Conservation (phyloP, 202 grass and related monocot species). For the Panicum hallii region DNA sequence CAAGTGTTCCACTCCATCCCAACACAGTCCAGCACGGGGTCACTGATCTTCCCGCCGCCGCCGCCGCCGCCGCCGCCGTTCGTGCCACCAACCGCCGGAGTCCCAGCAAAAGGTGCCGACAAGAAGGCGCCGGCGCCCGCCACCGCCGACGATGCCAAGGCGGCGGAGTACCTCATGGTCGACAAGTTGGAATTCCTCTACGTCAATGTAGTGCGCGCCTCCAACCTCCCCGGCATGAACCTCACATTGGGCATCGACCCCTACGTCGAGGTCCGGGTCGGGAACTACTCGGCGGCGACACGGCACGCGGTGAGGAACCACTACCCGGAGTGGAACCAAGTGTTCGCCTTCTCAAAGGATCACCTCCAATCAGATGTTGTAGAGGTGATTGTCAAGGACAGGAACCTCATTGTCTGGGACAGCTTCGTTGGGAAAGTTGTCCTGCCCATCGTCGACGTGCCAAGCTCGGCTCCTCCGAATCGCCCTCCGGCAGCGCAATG, state of each 20-base stretch:
- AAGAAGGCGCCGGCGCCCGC: neutral
- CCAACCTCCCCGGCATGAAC: constrained; percentile 29
- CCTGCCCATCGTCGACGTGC: constrained; percentile 29
- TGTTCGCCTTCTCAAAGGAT: constrained; percentile 44
- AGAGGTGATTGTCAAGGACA: constrained; percentile 35
- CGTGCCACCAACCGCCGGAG: neutral
- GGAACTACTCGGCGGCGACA: constrained; percentile 1
- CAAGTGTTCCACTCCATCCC: constrained; percentile 10
- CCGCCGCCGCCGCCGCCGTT: neutral
- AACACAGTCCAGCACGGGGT: neutral
- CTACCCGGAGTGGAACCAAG: constrained; percentile 43
- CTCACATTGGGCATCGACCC: constrained; percentile 18
- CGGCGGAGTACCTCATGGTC: constrained; percentile 39
- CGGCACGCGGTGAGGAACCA: constrained; percentile 2
- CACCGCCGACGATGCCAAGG: constrained; percentile 3
- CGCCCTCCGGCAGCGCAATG: constrained; percentile 43
- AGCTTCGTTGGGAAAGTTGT: neutral
- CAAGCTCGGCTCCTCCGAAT: constrained; percentile 23
- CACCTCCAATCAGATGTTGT: neutral
- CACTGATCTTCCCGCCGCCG: neutral
- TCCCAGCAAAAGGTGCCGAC: neutral
- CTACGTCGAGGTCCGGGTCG: constrained; percentile 45
- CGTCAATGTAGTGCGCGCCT: constrained; percentile 40
- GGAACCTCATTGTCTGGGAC: constrained; percentile 3
- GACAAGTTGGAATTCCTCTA: constrained; percentile 52